Base-by-base conservation (phyloP, 768 basidiomycete genomes). In the Tricholoma sp. region DNA sequence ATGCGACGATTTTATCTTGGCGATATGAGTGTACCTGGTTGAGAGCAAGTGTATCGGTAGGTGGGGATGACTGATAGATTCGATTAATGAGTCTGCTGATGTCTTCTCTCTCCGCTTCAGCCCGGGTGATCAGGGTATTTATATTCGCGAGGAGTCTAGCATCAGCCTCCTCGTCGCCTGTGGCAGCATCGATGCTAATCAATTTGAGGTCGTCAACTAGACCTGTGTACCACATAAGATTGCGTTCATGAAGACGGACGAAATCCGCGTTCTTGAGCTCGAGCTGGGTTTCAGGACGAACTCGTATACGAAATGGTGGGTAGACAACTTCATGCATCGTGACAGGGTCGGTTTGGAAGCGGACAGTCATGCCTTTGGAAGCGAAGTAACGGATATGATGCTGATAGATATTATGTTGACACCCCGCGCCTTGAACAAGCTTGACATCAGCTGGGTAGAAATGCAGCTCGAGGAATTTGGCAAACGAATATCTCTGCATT, bases 1-100 rank as follows among this genome's bases (percentile, higher is more conserved):
- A 98, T n/a, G 89, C 91, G 13, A 96, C 92, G 48, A 96, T 92
- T 68, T 88, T 89, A 63, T 96, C 93, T 73, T 98, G 96, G 47
- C 94, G 80, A 57, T 85, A 86, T 1, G 89, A 85, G 49, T 94
- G 85, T 5, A 94, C 89, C 61, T 83, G 83, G 59, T 94, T 98
- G 51, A 95, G 79, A 36, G 88, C 90, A 42, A 96, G 80, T 0
- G 94, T 95, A 66, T 97, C 94, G 17, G 82, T 89, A 51, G 92
- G 83, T 0, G 82, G 63, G 0, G 93, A 88, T 56, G 92, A 86
- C 63, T 81, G 81, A 70, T 98, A 97, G 24, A 92, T 83, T 53
- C 78, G 73, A 57, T 93, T 88, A 53, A 97, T 85, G 48, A 91
- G 75, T 4, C 76, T 76, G 49, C 80, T 73, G 56, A 97, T 83